These are phyloP conservation scores for Buddleja alternifolia DNA, from an alignment of 257 asterid species.

Conservation along the genomic window DNA sequence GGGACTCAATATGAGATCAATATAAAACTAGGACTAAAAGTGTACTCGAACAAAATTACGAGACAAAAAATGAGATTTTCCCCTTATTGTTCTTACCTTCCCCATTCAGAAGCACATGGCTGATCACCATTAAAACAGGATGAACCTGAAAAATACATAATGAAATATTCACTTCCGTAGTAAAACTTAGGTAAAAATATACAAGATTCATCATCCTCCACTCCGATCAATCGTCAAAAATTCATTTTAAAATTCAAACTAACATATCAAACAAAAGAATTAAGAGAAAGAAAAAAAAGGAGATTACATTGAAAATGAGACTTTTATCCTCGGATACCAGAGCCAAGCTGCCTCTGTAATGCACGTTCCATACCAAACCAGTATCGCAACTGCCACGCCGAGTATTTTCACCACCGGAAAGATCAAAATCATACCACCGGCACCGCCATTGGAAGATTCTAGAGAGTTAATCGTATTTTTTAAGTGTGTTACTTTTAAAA, in stretches of 20 bases:
- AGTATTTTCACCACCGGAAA: constrained; percentile 52
- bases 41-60: too few species aligned
- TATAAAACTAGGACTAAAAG: too few species aligned
- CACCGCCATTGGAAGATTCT: constrained; percentile 56
- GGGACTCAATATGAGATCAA: too few species aligned
- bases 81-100: constrained; percentile 81
- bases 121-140: constrained; percentile 83
- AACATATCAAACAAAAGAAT: neutral
- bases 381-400: constrained; percentile 54
- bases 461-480: too few species aligned
- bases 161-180: neutral
- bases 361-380: constrained; percentile 70
- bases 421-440: constrained; percentile 69
- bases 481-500: too few species aligned
- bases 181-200: neutral
- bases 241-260: neutral
- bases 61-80: too few species aligned
- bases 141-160: constrained; percentile 64
- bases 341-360: constrained; percentile 89
- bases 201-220: neutral
- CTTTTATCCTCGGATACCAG: constrained; percentile 68
- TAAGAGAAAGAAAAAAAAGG: neutral
- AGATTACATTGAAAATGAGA: constrained; percentile 73
- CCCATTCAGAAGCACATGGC: constrained; percentile 76
- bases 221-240: neutral